Base-by-base conservation (phyloP, 495 filamentous ascomycete genomes). In the Penicillium lagena region DNA sequence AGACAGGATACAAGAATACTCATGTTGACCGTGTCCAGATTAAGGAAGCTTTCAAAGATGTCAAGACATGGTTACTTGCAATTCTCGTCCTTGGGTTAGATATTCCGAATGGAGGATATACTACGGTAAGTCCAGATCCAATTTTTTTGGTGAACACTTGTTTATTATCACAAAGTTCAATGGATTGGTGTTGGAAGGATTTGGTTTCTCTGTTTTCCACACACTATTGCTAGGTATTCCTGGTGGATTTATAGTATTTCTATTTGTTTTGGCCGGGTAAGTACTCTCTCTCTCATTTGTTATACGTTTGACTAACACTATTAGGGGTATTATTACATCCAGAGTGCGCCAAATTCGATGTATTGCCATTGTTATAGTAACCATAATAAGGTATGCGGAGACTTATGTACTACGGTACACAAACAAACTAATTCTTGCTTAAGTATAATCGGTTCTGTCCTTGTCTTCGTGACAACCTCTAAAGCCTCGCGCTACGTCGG, bases 1-100 rank as follows among this genome's bases (percentile, higher is more conserved):
- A 79, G 40, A 72, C 73, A n/a, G 78, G 78, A 22, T 61, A 77
- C 8, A 72, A 75, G 30, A 78, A 75, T 45, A 75, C 76, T 39
- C 55, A 62, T 10, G 76, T 78, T 40, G 72, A 77, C 33, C 64
- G 54, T 42, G 55, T 68, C 7, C 78, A 81, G 37, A 66, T 71
- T 37, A 51, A 56, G 33, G 73, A 77, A 38, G 62, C 64, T 10
- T 58, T 77, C 9, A 42, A 4, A 5, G 58, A 78, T 53, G 63
- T 66, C 0, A 70, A 70, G 47, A 73, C 58, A 0, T 59, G 50
- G 56, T 37, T 62, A 8, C 48, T 59, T 31, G 52, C 46, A 5
- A 29, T 53, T 4, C 42, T 59, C 29, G 46, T 51, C 11, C 29
- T 56, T 1, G 47, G 50, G 4, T 31, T 27, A 11, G 57, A 59